phyloP scores from a whole-genome alignment of 2,329 filamentous ascomycete genomes.

The Teratosphaeria epicoccoides region DNA sequence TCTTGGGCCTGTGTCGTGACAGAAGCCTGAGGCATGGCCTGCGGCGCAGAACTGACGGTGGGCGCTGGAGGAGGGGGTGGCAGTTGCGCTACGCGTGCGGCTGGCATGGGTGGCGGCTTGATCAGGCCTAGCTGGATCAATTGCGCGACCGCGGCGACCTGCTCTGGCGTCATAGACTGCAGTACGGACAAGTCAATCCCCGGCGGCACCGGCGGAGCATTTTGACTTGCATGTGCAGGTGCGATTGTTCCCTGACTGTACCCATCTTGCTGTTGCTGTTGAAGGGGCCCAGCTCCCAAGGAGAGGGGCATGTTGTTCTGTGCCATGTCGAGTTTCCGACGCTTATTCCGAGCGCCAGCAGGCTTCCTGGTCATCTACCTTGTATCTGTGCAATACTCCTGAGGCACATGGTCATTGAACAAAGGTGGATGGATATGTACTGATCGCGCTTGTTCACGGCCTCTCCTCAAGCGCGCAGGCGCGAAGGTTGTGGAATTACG shows the following conservation, averaged over 20 bases:
- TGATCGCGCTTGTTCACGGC: too few species aligned
- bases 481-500: too few species aligned
- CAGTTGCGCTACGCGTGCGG: background rate
- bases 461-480: background rate
- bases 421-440: background rate
- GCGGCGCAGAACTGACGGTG: background rate
- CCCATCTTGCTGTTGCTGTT: slow-evolving; percentile 4
- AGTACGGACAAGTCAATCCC: slow-evolving; percentile 13
- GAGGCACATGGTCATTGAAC: background rate
- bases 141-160: slow-evolving; percentile 17
- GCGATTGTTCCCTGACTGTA: background rate
- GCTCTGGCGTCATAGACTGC: slow-evolving; percentile 18
- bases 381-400: background rate
- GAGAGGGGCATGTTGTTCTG: background rate
- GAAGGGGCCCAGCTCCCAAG: background rate
- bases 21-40: background rate
- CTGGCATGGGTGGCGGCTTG: slow-evolving; percentile 11
- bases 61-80: slow-evolving; percentile 1
- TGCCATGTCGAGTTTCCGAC: background rate
- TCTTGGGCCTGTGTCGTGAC: slow-evolving; percentile 4
- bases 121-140: slow-evolving; percentile 19
- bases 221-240: slow-evolving; percentile 8
- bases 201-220: slow-evolving; percentile 11
- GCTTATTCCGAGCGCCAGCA: background rate
- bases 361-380: background rate